Percentiles rank a stretch among this genome's conserved stretches.
These are phyloP conservation scores for Wickerhamiella hasegawae DNA, from an alignment of 805 yeast genomes.

Conservation along the genomic window DNA sequence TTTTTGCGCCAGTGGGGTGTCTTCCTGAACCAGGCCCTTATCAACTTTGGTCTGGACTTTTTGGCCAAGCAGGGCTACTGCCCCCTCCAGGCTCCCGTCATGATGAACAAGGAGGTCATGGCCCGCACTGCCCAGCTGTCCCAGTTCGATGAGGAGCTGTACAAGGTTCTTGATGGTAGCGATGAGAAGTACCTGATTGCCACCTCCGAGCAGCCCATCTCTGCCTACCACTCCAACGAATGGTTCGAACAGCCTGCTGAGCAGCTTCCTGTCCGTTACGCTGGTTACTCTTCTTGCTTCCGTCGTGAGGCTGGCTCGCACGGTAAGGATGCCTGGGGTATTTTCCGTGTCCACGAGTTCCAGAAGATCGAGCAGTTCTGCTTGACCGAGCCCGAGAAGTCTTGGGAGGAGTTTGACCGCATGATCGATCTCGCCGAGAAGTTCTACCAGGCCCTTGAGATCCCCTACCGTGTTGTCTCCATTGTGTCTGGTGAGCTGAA, in stretches of 20 bases:
- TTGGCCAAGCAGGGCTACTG: slow-evolving; percentile 62
- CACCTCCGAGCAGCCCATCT: slow-evolving; percentile 97
- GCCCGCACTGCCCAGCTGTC: slow-evolving; percentile 98
- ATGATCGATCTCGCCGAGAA: slow-evolving; percentile 88
- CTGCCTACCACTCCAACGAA: slow-evolving; percentile 92
- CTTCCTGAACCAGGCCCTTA: slow-evolving; percentile 92
- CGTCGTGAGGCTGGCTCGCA: slow-evolving; percentile 99
- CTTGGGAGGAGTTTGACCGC: slow-evolving; percentile 93
- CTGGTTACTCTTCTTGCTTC: slow-evolving; percentile 97
- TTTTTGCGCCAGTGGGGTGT: slow-evolving; percentile 92
- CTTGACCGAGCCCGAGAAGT: slow-evolving; percentile 91
- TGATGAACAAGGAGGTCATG: slow-evolving; percentile 99
- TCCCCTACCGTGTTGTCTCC: slow-evolving; percentile 95
- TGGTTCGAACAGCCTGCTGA: slow-evolving; percentile 97
- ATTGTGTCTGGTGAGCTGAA: slow-evolving; percentile 97
- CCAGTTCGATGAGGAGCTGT: slow-evolving; percentile 93
- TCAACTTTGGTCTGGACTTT: slow-evolving; percentile 85
- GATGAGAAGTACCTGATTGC: slow-evolving; percentile 97
- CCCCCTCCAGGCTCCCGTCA: slow-evolving; percentile 95
- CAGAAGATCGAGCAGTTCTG: slow-evolving; percentile 97
- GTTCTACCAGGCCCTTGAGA: slow-evolving; percentile 76
- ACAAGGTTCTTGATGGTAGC: slow-evolving; percentile 91
- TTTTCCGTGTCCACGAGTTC: slow-evolving; percentile 95
- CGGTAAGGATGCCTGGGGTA: slow-evolving; percentile 99
- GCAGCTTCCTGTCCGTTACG: slow-evolving; percentile 92